phyloP scores from a whole-genome alignment of 345 rosid genomes.

The Jatropha curcas region DNA sequence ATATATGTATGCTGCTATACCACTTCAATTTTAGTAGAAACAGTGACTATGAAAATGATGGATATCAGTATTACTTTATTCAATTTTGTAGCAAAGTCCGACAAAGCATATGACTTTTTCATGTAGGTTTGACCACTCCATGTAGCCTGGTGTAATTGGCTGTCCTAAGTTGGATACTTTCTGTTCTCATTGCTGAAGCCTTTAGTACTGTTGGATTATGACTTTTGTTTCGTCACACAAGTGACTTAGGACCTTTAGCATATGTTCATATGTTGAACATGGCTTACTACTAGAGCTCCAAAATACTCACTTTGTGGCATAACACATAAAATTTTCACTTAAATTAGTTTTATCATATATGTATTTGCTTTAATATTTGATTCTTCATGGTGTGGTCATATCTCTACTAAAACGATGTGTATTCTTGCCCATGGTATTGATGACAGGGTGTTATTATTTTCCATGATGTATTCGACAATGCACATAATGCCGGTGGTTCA shows the following conservation, averaged over 20 bases:
- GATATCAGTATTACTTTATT: neutral
- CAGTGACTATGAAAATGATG: neutral
- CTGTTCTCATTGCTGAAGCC: neutral
- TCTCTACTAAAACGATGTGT: neutral
- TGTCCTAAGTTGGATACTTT: neutral
- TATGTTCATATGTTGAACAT: neutral
- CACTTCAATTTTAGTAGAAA: neutral
- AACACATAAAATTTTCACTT: neutral
- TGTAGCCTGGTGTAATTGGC: neutral
- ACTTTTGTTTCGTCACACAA: neutral
- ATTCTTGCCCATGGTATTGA: constrained; percentile 20
- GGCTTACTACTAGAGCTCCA: neutral
- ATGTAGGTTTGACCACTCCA: neutral
- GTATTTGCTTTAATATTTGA: constrained; percentile 8
- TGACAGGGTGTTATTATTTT: constrained; percentile 92
- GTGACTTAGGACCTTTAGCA: neutral
- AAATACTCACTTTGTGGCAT: neutral
- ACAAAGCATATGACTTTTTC: neutral
- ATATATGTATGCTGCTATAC: neutral
- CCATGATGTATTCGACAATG: constrained; percentile 89
- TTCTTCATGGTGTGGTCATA: neutral
- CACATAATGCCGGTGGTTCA: constrained; percentile 89
- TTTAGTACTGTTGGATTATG: neutral
- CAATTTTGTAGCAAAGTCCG: neutral
- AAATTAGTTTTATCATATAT: neutral